Conservation (phyloP, 441 rosid genomes). For the Erodium texanum region DNA sequence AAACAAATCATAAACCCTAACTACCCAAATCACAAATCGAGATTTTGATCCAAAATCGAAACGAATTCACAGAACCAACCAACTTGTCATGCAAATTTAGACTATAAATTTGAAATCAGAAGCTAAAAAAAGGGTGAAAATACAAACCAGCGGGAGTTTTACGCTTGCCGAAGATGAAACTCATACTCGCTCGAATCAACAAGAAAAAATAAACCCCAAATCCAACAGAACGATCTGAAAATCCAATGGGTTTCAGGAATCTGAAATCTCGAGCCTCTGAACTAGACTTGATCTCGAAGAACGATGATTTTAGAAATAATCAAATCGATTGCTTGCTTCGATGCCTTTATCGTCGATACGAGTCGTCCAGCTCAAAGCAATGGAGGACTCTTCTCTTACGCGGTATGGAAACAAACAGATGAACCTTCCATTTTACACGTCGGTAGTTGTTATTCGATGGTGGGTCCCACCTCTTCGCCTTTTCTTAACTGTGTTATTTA, state of each 20-base stretch:
- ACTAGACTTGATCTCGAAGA: not conserved
- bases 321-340: constrained; percentile 1
- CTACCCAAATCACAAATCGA: not conserved
- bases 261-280: not conserved
- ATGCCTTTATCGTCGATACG: too few species aligned
- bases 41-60: not conserved
- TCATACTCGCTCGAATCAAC: constrained; percentile 2
- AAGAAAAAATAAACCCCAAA: not conserved
- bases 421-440: constrained; percentile 5
- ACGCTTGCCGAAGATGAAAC: constrained; percentile 5
- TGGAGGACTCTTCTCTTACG: constrained; percentile 6
- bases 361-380: not conserved
- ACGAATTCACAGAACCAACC: not conserved
- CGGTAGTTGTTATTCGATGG: too few species aligned
- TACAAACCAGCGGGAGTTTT: constrained; percentile 3
- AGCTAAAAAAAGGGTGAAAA: not conserved
- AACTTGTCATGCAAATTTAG: not conserved
- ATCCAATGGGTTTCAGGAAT: not conserved
- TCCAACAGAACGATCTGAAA: not conserved
- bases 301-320: not conserved
- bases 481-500: not conserved
- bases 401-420: not conserved
- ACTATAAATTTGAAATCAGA: not conserved
- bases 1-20: not conserved
- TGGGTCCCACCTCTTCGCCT: not conserved